phyloP scores from a whole-genome alignment of 1,284 basidiomycete species.

The Puccinia triticina region DNA sequence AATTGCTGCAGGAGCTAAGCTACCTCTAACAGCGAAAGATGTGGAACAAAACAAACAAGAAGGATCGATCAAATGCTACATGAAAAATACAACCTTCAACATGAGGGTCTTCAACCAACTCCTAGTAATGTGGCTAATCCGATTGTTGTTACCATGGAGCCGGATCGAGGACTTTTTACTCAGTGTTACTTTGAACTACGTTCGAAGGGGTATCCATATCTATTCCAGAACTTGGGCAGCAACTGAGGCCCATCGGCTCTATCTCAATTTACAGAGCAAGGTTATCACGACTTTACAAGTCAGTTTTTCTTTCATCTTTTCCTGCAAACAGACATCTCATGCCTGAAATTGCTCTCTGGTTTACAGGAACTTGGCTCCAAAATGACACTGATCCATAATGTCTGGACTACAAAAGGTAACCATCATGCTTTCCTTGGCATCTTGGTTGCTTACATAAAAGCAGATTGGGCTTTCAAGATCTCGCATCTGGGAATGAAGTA shows the following conservation, averaged over 20 bases:
- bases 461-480: background rate
- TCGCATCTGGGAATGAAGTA: slow-evolving; percentile 1
- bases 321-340: background rate
- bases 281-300: background rate
- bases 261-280: too few species aligned
- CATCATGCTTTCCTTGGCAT: background rate
- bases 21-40: background rate
- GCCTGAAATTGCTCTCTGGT: background rate
- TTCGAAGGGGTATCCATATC: background rate
- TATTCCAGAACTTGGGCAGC: too few species aligned
- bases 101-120: background rate
- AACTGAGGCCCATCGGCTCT: background rate
- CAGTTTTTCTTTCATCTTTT: too few species aligned
- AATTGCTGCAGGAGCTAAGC: background rate
- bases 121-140: background rate
- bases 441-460: background rate
- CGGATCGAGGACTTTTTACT: background rate
- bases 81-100: background rate
- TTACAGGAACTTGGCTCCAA: slow-evolving; percentile 13
- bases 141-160: background rate
- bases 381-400: too few species aligned
- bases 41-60: background rate
- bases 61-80: background rate
- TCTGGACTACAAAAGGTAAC: too few species aligned
- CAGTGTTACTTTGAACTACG: background rate